A percentile compares a stretch with the other conserved stretches of the same genome.
phyloP scores from a whole-genome alignment of 768 basidiomycete genomes.

The Lentinus brumalis region DNA sequence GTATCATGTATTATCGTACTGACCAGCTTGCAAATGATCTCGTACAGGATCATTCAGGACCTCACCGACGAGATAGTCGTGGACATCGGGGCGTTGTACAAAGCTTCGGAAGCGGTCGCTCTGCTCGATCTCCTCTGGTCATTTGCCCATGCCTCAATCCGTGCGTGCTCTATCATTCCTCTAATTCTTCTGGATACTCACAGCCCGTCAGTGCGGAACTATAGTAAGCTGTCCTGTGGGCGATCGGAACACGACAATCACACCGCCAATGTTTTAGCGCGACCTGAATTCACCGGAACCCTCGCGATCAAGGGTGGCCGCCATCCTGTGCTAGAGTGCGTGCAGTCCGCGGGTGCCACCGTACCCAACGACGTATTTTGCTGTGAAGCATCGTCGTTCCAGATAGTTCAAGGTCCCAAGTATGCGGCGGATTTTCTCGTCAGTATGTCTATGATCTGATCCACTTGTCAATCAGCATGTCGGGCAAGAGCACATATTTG shows the following conservation, averaged over 20 bases:
- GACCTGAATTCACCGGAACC: constrained; percentile 90
- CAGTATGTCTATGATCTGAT: neutral
- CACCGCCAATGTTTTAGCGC: constrained; percentile 47
- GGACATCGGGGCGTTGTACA: constrained; percentile 81
- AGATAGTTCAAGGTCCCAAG: constrained; percentile 92
- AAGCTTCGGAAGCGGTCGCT: constrained; percentile 90
- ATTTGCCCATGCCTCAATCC: constrained; percentile 80
- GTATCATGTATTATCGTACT: constrained; percentile 14
- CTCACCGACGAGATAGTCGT: constrained; percentile 69
- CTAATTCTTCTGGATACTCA: neutral
- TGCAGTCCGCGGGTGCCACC: constrained; percentile 65
- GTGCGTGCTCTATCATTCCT: constrained; percentile 44
- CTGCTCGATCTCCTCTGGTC: constrained; percentile 89
- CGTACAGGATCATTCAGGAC: constrained; percentile 72
- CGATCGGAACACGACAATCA: no score
- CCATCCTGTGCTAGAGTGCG: constrained; percentile 83
- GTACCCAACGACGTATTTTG: constrained; percentile 93
- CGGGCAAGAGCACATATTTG: constrained; percentile 91
- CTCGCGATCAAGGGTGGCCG: constrained; percentile 87
- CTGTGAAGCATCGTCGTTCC: constrained; percentile 81
- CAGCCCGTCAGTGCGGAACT: constrained; percentile 44
- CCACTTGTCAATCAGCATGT: constrained; percentile 50
- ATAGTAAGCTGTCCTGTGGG: constrained; percentile 37
- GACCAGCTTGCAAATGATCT: neutral
- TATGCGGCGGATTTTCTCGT: constrained; percentile 35